Base-by-base conservation (phyloP, 768 basidiomycete species). In the Psilocybe tampanensis region DNA sequence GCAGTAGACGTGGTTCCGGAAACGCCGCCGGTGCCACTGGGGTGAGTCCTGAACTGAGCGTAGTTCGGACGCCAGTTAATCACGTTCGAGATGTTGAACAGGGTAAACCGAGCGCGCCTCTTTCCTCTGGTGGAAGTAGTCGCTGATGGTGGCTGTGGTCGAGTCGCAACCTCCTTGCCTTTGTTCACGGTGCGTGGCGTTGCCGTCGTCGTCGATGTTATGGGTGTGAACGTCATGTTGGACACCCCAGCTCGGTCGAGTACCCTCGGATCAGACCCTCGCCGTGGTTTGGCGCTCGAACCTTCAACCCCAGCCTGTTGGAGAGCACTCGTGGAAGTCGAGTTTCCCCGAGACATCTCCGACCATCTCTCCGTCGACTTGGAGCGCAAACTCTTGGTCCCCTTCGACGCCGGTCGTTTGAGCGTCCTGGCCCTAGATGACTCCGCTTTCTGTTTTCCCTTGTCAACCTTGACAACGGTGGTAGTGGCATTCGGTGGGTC, bases 331-430 rank as follows among this genome's bases (percentile, higher is more conserved):
- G 60, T 47, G 3, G 52, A 54, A 7, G 58, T 56, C 8, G 63
- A 52, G 32, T 36, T 57, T 2, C 58, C 52, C 3, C 54, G 54
- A 6, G 51, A 24, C 21, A 26, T 23, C 6, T 26, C 63, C 68
- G n/a, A n/a, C n/a, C 68, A 72, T 9, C 67, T 68, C 33, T 73
- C 74, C 13, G 66, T 72, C 1, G 74, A 74, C 47, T 68, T 70
- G 4, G 72, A 65, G 6, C 71, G 64, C 29, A 63, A 42, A 44
- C 62, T 63, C 48, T 60, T 59, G n/a, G 63, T 51, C 18, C 47
- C 52, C 42, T 68, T 65, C 48, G 59, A 58, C 11, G 41, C 18
- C 11, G 54, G 54, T 11, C 57, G 57, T 41, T 53, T 58, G 33
- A 58, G 58, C 3, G 34, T 64, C 63, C 26, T 68, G 5, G 34